Base-by-base conservation (phyloP, 495 filamentous ascomycete species). In the Aspergillus sclerotiicarbonarius region DNA sequence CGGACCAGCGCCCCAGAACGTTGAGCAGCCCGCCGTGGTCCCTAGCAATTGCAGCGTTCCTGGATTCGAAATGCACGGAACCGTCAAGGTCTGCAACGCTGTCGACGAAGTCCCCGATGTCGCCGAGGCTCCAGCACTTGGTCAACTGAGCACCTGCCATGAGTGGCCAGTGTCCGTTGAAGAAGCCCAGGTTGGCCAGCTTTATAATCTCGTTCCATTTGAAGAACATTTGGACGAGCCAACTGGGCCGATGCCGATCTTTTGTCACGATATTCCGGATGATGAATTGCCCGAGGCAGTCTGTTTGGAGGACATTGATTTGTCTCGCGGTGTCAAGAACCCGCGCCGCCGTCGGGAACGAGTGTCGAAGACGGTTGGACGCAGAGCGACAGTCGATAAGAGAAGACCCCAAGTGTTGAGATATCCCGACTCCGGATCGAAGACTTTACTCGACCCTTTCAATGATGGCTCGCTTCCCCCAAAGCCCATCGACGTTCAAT, bases 301-400 rank as follows among this genome's bases (percentile, higher is more conserved):
- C 15, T 19, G 6, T 20, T 39, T 59, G 41, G 15, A 39, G 8
- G 57, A 63, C 13, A n/a, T 60, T 8, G 50, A 63, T 32, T 13
- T 63, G 18, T 50, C 44, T 13, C 25, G 18, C 30, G 30, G 29
- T 25, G 7, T 53, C 37, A 45, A 57, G 16, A 44, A 18, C 2
- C 48, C 44, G 8, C 8, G 33, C 9, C 33, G 33, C 33, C 33
- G 9, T 10, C 8, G 8, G 9, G 13, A 35, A 3, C 33, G 8
- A 35, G 8, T 9, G 8, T 13, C 13, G 13, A 1, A 35, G 33
- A 35, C 33, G 33, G 33, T 7, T 13, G 9, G 13, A 13, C 33
- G 13, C 9, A 9, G 13, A 13, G 9, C 8, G 33, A 35, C 2
- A 9, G 3, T 3, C 2, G 13, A 7, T 10, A 1, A 35, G 33